These are phyloP conservation scores for Platanthera zijinensis DNA, from an alignment of 106 monocot genomes.

Conservation along the genomic window DNA sequence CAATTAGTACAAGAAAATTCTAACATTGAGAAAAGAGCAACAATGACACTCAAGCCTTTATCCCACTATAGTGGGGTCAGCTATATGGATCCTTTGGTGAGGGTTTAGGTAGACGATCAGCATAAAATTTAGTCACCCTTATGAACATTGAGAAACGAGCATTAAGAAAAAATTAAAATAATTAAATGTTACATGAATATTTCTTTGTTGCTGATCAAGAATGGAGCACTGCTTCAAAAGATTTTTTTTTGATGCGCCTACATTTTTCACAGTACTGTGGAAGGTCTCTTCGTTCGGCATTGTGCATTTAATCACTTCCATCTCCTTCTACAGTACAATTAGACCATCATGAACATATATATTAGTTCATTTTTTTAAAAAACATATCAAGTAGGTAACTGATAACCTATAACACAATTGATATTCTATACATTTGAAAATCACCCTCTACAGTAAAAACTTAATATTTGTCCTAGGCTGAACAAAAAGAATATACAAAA, in stretches of 20 bases:
- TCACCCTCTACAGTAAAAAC: neutral
- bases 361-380: neutral
- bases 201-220: conserved; percentile 55
- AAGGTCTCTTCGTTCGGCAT: conserved; percentile 22
- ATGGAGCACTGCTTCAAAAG: conserved; percentile 39
- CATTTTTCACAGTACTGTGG: conserved; percentile 6
- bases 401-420: neutral
- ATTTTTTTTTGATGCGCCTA: conserved; percentile 34
- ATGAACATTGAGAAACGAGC: neutral
- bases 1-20: neutral
- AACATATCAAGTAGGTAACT: neutral
- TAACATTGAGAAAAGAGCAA: neutral
- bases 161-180: neutral
- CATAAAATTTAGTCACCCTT: no score
- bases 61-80: no score
- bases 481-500: neutral
- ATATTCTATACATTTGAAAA: no score
- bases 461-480: neutral
- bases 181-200: conserved; percentile 53
- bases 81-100: no score
- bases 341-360: neutral
- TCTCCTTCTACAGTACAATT: conserved; percentile 18
- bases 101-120: no score
- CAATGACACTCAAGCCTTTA: no score
- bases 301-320: conserved; percentile 21